Conservation (phyloP, 1,284 basidiomycete species). For the Cryptococcus wingfieldii region DNA sequence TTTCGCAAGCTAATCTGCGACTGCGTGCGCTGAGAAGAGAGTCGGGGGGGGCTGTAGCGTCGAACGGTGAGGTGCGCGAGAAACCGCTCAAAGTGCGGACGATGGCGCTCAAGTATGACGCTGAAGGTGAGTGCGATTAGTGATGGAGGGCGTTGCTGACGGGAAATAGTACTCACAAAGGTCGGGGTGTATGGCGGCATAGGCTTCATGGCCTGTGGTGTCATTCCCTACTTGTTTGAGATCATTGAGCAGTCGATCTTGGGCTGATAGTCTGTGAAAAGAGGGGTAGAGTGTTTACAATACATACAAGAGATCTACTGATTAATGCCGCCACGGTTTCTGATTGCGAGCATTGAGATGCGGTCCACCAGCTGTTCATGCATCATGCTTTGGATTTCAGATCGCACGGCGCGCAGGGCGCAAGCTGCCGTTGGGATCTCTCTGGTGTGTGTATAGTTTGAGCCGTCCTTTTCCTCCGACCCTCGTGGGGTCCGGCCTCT, state of each 20-base stretch:
- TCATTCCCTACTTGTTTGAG: slow-evolving; percentile 65
- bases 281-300: background rate
- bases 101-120: slow-evolving; percentile 23
- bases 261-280: background rate
- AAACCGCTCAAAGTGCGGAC: slow-evolving; percentile 11
- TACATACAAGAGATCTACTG: background rate
- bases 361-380: no score
- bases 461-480: no score
- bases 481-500: no score
- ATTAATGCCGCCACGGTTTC: background rate
- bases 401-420: background rate
- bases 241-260: slow-evolving; percentile 50
- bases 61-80: slow-evolving; percentile 4
- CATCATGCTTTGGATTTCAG: background rate
- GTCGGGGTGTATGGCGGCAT: slow-evolving; percentile 87
- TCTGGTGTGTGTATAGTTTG: no score
- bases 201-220: slow-evolving; percentile 61
- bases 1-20: background rate
- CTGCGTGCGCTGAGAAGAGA: background rate
- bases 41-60: background rate
- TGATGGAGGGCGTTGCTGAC: no score
- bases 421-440: no score
- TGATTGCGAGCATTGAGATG: no score
- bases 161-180: slow-evolving; percentile 70
- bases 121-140: slow-evolving; percentile 25